phyloP scores from a whole-genome alignment of 1,139 yeast species.

The Pichia norvegensis region DNA sequence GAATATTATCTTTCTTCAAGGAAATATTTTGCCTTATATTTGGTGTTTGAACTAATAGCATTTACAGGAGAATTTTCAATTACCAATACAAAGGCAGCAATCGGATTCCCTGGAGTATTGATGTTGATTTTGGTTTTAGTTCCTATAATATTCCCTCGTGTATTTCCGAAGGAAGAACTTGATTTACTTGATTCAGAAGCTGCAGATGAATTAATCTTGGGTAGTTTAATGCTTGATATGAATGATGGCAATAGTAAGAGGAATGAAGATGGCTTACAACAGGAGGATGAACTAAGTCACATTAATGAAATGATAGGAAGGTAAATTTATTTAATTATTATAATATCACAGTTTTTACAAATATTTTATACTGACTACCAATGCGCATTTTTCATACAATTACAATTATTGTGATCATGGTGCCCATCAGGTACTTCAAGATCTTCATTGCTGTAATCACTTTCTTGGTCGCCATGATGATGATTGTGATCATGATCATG shows the following conservation, averaged over 20 bases:
- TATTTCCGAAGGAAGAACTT: conserved; percentile 59
- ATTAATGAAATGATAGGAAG: neutral
- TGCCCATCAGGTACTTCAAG: neutral
- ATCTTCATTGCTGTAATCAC: neutral
- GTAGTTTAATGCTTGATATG: conserved; percentile 28
- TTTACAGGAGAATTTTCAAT: conserved; percentile 78
- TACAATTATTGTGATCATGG: neutral
- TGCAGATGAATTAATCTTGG: conserved; percentile 51
- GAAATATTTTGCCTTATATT: conserved; percentile 49
- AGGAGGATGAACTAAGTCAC: neutral
- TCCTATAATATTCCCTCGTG: conserved; percentile 46
- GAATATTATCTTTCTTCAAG: conserved; percentile 30
- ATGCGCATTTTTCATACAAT: neutral
- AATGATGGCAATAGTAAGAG: neutral
- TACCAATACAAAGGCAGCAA: conserved; percentile 82
- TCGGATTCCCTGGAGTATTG: conserved; percentile 87
- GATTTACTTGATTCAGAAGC: conserved; percentile 62
- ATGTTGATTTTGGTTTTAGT: conserved; percentile 46
- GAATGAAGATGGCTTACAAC: neutral
- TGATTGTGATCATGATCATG: neutral
- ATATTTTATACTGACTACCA: neutral
- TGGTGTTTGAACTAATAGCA: conserved; percentile 54
- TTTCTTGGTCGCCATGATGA: neutral
- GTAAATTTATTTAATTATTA: neutral
- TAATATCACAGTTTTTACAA: too few species aligned